Conservation (phyloP, 139 green algal species). For the Coccomyxa sp. region DNA sequence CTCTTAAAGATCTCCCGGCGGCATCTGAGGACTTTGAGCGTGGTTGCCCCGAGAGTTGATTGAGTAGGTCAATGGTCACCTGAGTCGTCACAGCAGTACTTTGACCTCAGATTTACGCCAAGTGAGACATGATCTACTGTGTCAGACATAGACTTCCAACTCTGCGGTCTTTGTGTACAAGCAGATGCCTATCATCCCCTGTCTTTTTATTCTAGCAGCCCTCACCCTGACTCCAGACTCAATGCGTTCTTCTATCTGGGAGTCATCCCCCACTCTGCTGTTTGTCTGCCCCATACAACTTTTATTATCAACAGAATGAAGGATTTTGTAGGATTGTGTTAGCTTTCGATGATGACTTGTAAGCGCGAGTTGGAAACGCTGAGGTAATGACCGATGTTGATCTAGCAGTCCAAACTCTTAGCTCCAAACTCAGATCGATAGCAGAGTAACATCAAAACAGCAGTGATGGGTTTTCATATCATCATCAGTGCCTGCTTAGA, state of each 20-base stretch:
- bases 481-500: too few relatives aligned
- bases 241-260: not conserved
- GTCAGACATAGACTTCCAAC: not conserved
- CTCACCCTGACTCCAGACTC: not conserved
- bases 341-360: too few relatives aligned
- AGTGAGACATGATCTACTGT: not conserved
- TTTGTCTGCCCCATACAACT: not conserved
- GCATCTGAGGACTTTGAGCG: too few relatives aligned
- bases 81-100: conserved; percentile 3
- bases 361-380: too few relatives aligned
- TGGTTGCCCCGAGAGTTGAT: conserved; percentile 19
- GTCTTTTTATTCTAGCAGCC: not conserved
- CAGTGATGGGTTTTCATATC: too few relatives aligned
- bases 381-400: too few relatives aligned
- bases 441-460: too few relatives aligned
- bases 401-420: too few relatives aligned
- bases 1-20: too few relatives aligned
- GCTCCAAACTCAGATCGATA: too few relatives aligned
- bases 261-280: not conserved
- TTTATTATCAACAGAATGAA: not conserved
- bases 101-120: not conserved
- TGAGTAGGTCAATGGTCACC: conserved; percentile 19
- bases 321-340: too few relatives aligned
- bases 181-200: not conserved
- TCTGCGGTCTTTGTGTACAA: not conserved